Conservation (phyloP, 2,329 filamentous ascomycete species). For the Diaporthe sp. region DNA sequence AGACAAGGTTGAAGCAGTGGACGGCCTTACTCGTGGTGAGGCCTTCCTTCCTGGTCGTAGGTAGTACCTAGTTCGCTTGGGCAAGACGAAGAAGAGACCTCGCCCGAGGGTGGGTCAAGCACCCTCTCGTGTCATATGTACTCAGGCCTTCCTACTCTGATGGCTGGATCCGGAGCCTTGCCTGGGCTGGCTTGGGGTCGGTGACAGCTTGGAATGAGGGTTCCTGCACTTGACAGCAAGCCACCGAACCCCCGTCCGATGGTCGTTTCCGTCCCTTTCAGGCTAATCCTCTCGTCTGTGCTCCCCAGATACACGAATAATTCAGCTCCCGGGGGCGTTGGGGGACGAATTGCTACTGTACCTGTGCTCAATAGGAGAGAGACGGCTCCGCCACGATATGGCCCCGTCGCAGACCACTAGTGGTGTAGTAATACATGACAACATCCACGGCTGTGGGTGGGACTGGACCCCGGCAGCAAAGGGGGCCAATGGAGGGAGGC, state of each 20-base stretch:
- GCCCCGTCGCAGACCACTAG: constrained; percentile 11
- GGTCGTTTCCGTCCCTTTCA: background rate
- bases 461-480: background rate
- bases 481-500: background rate
- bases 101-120: constrained; percentile 2
- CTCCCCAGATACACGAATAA: constrained; percentile 18
- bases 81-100: constrained; percentile 16
- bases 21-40: background rate
- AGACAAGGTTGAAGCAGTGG: constrained; percentile 22
- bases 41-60: background rate
- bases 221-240: constrained; percentile 22
- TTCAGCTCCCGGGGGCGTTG: background rate
- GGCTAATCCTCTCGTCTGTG: constrained; percentile 7
- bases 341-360: background rate
- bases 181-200: background rate
- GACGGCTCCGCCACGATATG: constrained; percentile 12
- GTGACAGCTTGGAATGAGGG: background rate
- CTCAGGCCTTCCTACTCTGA: background rate
- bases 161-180: background rate
- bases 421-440: background rate
- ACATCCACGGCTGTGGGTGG: constrained; percentile 14
- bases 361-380: constrained; percentile 15
- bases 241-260: constrained; percentile 2
- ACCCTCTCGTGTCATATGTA: constrained; percentile 8
- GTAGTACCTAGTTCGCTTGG: background rate